Conservation (phyloP, 306 rosid species). For the Prinsepia uniflora region DNA sequence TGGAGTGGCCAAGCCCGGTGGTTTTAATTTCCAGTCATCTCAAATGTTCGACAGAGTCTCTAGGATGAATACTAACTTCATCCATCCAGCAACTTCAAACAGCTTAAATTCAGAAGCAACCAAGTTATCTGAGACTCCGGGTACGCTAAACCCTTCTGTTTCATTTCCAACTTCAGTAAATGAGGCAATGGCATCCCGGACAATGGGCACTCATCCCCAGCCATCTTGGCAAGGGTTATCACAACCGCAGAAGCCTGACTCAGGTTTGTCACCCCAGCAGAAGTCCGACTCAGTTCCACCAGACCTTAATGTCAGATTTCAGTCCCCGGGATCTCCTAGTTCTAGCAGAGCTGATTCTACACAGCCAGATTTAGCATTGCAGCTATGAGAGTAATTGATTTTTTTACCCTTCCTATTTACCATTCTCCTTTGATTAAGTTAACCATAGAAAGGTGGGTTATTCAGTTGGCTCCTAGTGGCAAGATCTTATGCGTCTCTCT, state of each 20-base stretch:
- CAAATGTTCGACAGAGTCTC: slow-evolving; percentile 30
- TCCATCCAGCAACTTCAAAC: slow-evolving; percentile 29
- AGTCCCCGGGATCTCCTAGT: slow-evolving; percentile 61
- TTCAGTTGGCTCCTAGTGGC: slow-evolving; percentile 24
- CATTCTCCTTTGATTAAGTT: slow-evolving; percentile 31
- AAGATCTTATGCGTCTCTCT: slow-evolving; percentile 20
- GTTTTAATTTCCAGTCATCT: slow-evolving; percentile 34
- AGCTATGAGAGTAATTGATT: slow-evolving; percentile 47
- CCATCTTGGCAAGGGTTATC: slow-evolving; percentile 36
- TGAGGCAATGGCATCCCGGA: slow-evolving; percentile 16
- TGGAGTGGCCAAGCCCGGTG: slow-evolving; percentile 33
- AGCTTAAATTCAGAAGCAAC: slow-evolving; percentile 28
- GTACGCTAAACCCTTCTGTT: slow-evolving; percentile 25
- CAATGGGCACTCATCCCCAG: slow-evolving; percentile 23
- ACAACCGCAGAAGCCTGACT: slow-evolving; percentile 21
- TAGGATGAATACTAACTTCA: slow-evolving; percentile 31
- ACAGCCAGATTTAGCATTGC: slow-evolving; percentile 64
- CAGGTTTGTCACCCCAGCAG: slow-evolving; percentile 32
- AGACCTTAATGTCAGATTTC: slow-evolving; percentile 53
- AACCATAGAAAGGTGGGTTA: slow-evolving; percentile 49
- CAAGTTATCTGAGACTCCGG: slow-evolving; percentile 26
- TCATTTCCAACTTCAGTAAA: slow-evolving; percentile 26
- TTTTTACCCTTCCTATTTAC: neutral
- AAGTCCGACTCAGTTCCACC: slow-evolving; percentile 53
- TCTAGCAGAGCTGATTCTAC: slow-evolving; percentile 52